Conservation (phyloP, 306 rosid species). For the Cyamopsis tetragonoloba region DNA sequence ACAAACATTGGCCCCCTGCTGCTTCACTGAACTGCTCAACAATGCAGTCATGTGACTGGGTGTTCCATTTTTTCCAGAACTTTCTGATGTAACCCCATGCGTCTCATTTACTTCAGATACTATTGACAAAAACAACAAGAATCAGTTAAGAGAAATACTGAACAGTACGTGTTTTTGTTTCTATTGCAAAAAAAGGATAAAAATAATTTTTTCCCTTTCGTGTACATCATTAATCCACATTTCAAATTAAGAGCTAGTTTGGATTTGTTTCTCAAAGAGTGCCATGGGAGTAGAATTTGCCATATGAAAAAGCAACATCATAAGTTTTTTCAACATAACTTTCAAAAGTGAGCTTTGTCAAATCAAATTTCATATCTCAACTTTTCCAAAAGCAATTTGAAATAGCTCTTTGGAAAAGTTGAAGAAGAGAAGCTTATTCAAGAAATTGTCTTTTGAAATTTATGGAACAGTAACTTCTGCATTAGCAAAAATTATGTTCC, state of each 20-base stretch:
- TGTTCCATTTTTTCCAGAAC: slow-evolving; percentile 31
- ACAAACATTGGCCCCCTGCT: slow-evolving; percentile 17
- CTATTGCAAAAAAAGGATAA: background rate
- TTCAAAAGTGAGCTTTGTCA: too few species aligned
- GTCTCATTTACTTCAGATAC: slow-evolving; percentile 43
- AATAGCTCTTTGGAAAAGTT: too few species aligned
- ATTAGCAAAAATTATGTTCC: too few species aligned
- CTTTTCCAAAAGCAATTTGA: too few species aligned
- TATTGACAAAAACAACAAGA: slow-evolving; percentile 12
- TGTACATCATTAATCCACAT: background rate
- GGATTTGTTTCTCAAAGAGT: too few species aligned
- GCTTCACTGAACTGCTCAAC: slow-evolving; percentile 36
- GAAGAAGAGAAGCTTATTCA: too few species aligned
- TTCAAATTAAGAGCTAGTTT: background rate
- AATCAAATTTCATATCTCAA: too few species aligned
- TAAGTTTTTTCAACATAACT: too few species aligned
- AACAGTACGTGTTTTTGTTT: background rate
- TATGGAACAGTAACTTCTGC: too few species aligned
- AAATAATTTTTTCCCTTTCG: background rate
- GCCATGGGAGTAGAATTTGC: too few species aligned
- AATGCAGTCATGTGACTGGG: slow-evolving; percentile 23
- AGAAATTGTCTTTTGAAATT: too few species aligned
- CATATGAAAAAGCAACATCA: too few species aligned
- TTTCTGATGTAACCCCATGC: slow-evolving; percentile 27
- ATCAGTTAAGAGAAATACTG: background rate